These are phyloP conservation scores for Termitomyces sp. DNA, from an alignment of 768 basidiomycete genomes.

Conservation along the genomic window DNA sequence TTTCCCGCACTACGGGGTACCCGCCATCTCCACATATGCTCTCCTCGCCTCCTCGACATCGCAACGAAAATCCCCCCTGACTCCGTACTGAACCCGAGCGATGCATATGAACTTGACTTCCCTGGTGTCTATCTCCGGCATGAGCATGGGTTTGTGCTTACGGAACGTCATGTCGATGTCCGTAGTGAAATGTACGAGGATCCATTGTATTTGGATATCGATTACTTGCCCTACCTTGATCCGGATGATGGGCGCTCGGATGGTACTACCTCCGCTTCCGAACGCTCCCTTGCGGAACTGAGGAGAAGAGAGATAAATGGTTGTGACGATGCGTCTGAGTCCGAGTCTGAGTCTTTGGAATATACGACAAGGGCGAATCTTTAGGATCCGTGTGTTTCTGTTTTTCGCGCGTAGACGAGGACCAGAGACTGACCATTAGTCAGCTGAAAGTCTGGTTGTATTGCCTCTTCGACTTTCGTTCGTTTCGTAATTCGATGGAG, in stretches of 20 bases:
- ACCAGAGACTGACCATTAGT: not conserved
- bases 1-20: conserved; percentile 4
- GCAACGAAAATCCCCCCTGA: conserved; percentile 1
- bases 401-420: not conserved
- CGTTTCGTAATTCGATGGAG: not conserved
- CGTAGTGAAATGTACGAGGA: not conserved
- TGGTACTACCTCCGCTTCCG: not conserved
- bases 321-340: not conserved
- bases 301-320: conserved; percentile 1
- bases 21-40: conserved; percentile 2
- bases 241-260: not conserved
- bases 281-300: conserved; percentile 1
- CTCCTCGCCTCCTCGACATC: conserved; percentile 4
- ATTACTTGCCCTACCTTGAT: not conserved
- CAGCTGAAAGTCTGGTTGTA: not conserved
- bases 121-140: conserved; percentile 1
- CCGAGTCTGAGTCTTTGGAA: not conserved
- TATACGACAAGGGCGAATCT: not conserved
- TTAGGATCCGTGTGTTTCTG: not conserved
- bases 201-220: not conserved
- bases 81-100: not conserved
- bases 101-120: not conserved
- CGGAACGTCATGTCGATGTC: not conserved
- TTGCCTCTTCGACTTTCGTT: not conserved
- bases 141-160: not conserved